Evolutionary conservation across 768 basidiomycete species (phyloP).

Genomic region (Leccinum pellstonianum): DNA sequence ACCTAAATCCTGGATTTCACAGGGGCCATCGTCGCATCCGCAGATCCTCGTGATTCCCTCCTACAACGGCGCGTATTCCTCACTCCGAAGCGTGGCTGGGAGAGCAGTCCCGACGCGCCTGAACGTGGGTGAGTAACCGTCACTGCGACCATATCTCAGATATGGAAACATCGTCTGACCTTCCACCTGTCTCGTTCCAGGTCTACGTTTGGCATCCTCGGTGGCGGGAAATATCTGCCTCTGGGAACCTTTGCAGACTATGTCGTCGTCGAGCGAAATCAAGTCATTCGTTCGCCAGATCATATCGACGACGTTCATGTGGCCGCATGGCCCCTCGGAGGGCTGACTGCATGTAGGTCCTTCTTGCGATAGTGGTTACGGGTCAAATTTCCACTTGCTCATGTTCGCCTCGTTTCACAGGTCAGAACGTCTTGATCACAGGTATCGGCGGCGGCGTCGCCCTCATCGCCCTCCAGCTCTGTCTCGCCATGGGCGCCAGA

Average conservation of each 20-base stretch:
- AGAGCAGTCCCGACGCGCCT: constrained; percentile 58
- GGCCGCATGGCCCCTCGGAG: constrained; percentile 77
- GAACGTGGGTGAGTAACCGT: constrained; percentile 52
- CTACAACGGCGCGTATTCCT: constrained; percentile 69
- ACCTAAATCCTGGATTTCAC: not conserved
- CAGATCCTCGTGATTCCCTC: constrained; percentile 51
- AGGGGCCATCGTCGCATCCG: constrained; percentile 66
- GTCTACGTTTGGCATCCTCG: constrained; percentile 63
- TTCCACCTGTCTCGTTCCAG: not conserved
- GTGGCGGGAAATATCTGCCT: constrained; percentile 50
- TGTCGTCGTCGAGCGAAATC: constrained; percentile 68
- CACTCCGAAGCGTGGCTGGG: constrained; percentile 75
- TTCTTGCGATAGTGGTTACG: constrained; percentile 8
- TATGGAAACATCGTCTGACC: not conserved
- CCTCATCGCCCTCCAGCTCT: constrained; percentile 69
- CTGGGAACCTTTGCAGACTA: constrained; percentile 79
- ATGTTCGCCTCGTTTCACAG: constrained; percentile 24
- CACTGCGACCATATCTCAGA: not conserved
- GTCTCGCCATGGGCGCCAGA: constrained; percentile 64
- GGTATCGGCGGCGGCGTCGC: constrained; percentile 88
- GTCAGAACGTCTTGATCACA: constrained; percentile 76
- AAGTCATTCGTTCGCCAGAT: constrained; percentile 61
- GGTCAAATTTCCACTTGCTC: not conserved
- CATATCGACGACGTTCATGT: constrained; percentile 68
- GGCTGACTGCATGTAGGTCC: constrained; percentile 83